These are phyloP conservation scores for Carex kokanica DNA, from an alignment of 176 grass and related monocot species.

Conservation along the genomic window DNA sequence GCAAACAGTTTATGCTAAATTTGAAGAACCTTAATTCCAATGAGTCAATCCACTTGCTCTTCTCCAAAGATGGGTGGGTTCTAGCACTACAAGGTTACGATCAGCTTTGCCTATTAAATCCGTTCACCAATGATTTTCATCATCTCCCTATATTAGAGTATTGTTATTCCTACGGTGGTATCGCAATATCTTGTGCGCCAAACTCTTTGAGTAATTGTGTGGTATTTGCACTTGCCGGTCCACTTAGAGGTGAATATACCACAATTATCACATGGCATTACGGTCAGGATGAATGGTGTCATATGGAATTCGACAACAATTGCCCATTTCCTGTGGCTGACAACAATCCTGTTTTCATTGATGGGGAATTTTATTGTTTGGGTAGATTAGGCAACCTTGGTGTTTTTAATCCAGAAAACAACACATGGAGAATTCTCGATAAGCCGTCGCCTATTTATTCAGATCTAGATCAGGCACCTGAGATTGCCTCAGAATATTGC, in stretches of 20 bases:
- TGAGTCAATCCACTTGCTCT: constrained; percentile 8
- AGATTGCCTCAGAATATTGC: background rate
- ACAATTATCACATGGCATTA: constrained; percentile 3
- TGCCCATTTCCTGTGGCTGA: background rate
- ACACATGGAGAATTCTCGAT: constrained; percentile 35
- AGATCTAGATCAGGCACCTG: background rate
- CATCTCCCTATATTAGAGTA: background rate
- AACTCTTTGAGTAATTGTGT: constrained; percentile 7
- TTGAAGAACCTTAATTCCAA: background rate
- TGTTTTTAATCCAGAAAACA: constrained; percentile 32
- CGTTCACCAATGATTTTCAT: constrained; percentile 11
- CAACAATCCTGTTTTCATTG: constrained; percentile 20
- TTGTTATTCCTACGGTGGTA: background rate
- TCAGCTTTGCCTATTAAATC: constrained; percentile 15
- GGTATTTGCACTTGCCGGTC: background rate
- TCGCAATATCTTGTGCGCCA: constrained; percentile 17
- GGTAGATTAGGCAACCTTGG: constrained; percentile 29
- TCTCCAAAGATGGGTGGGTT: constrained; percentile 32
- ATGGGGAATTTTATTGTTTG: constrained; percentile 30
- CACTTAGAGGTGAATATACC: background rate
- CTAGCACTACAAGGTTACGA: background rate
- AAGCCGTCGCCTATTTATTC: constrained; percentile 20
- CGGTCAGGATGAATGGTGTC: background rate
- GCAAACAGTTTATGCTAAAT: constrained; percentile 1
- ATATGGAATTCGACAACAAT: background rate